These are phyloP conservation scores for Gaeumannomyces tritici DNA, from an alignment of 2,329 filamentous ascomycete genomes.

Conservation along the genomic window DNA sequence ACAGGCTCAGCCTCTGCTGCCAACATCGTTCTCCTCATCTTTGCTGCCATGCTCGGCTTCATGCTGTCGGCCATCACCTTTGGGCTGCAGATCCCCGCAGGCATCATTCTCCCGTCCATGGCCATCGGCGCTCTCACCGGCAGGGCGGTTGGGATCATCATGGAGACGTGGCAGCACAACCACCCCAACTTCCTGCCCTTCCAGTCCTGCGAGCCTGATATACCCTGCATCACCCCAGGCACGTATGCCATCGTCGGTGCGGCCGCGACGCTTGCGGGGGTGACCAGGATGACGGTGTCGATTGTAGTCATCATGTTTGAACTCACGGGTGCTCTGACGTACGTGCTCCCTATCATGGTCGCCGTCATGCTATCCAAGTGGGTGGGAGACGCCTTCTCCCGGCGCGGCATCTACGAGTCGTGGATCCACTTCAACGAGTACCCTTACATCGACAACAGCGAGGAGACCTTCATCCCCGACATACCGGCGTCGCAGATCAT, in stretches of 20 bases:
- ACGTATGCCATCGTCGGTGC: constrained; percentile 96
- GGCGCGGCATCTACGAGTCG: constrained; percentile 88
- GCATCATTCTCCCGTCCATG: constrained; percentile 93
- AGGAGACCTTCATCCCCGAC: constrained; percentile 67
- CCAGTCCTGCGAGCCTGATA: constrained; percentile 70
- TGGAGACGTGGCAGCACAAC: constrained; percentile 78
- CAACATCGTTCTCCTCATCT: constrained; percentile 72
- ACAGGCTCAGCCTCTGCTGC: constrained; percentile 72
- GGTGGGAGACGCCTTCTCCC: constrained; percentile 92
- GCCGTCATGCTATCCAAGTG: constrained; percentile 97
- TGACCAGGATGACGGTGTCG: constrained; percentile 92
- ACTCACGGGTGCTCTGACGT: constrained; percentile 90
- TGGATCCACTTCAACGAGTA: constrained; percentile 98
- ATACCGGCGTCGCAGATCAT: constrained; percentile 81
- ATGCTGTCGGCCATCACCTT: constrained; percentile 82
- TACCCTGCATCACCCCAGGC: constrained; percentile 82
- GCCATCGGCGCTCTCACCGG: constrained; percentile 88
- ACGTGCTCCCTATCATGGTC: constrained; percentile 97
- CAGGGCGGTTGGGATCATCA: constrained; percentile 77
- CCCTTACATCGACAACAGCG: constrained; percentile 86
- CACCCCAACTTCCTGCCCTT: constrained; percentile 74
- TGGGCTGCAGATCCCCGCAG: constrained; percentile 86
- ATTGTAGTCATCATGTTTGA: constrained; percentile 99
- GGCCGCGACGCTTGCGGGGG: constrained; percentile 84
- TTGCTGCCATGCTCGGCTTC: constrained; percentile 77